Conservation (phyloP, 1,284 basidiomycete genomes). For the Pyrrhoderma noxium region DNA sequence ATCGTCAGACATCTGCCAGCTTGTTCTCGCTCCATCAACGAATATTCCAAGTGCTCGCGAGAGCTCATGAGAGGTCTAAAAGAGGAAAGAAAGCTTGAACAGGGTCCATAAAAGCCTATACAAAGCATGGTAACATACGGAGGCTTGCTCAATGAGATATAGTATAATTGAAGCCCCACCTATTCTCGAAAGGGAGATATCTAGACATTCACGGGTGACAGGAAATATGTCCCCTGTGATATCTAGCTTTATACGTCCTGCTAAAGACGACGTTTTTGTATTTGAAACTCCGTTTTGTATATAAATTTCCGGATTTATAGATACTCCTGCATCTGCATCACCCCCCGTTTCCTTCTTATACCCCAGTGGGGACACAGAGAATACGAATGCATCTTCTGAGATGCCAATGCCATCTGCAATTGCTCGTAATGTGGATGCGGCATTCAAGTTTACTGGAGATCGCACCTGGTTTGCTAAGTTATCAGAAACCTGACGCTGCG, state of each 20-base stretch:
- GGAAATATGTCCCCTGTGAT: conserved; percentile 50
- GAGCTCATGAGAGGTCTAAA: conserved; percentile 65
- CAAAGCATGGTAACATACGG: conserved; percentile 34
- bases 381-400: conserved; percentile 40
- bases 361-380: conserved; percentile 39
- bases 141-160: conserved; percentile 72
- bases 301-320: neutral
- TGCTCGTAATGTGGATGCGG: conserved; percentile 39
- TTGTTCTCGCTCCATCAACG: conserved; percentile 69
- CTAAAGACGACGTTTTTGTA: neutral
- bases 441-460: conserved; percentile 2
- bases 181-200: conserved; percentile 74
- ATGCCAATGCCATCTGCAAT: conserved; percentile 48
- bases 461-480: no score
- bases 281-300: conserved; percentile 6
- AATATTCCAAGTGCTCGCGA: conserved; percentile 67
- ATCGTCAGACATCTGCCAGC: conserved; percentile 90
- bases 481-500: conserved; percentile 16
- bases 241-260: conserved; percentile 1
- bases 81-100: neutral
- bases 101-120: neutral
- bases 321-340: neutral
- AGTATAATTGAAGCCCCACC: conserved; percentile 78
- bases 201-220: conserved; percentile 57
- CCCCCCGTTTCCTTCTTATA: conserved; percentile 12